phyloP scores from a whole-genome alignment of 2,329 filamentous ascomycete genomes.

The Thelonectria olida region DNA sequence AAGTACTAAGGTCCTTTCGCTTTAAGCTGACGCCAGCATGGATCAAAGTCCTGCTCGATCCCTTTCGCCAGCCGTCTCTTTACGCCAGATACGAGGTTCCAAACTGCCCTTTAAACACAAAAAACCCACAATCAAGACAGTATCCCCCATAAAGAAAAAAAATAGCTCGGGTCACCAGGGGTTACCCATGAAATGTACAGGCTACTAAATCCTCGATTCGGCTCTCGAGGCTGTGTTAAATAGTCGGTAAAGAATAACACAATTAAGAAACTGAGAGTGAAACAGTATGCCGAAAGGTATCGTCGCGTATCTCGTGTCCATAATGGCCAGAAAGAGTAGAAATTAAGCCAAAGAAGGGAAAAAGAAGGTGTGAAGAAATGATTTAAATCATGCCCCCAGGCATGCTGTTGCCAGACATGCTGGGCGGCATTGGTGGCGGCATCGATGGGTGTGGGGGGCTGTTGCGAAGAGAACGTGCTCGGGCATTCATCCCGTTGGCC shows the following conservation, averaged over 20 bases:
- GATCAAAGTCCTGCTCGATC: slow-evolving; percentile 49
- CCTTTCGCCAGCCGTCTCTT: slow-evolving; percentile 29
- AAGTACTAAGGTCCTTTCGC: slow-evolving; percentile 26
- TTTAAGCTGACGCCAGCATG: slow-evolving; percentile 32
- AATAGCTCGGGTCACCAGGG: slow-evolving; percentile 21
- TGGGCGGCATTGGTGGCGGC: slow-evolving; percentile 40
- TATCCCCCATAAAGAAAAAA: slow-evolving; percentile 26
- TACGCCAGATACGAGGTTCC: slow-evolving; percentile 37
- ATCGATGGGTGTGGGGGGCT: slow-evolving; percentile 38
- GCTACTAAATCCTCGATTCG: slow-evolving; percentile 4
- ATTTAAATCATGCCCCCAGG: slow-evolving; percentile 59
- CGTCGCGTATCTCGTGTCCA: slow-evolving; percentile 32
- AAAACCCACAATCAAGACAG: slow-evolving; percentile 23
- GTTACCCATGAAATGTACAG: slow-evolving; percentile 28
- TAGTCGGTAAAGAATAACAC: not conserved
- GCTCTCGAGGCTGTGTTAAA: not conserved
- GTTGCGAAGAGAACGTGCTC: slow-evolving; percentile 39
- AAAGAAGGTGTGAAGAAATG: slow-evolving; percentile 8
- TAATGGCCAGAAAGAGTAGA: slow-evolving; percentile 27
- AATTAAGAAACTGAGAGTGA: slow-evolving; percentile 29
- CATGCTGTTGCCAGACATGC: slow-evolving; percentile 43
- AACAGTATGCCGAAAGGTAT: slow-evolving; percentile 33
- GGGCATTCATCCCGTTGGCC: slow-evolving; percentile 44
- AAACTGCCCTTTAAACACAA: slow-evolving; percentile 20
- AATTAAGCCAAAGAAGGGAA: slow-evolving; percentile 22